These are phyloP conservation scores for Phialophora macrospora DNA, from an alignment of 2,329 filamentous ascomycete genomes.

Conservation along the genomic window DNA sequence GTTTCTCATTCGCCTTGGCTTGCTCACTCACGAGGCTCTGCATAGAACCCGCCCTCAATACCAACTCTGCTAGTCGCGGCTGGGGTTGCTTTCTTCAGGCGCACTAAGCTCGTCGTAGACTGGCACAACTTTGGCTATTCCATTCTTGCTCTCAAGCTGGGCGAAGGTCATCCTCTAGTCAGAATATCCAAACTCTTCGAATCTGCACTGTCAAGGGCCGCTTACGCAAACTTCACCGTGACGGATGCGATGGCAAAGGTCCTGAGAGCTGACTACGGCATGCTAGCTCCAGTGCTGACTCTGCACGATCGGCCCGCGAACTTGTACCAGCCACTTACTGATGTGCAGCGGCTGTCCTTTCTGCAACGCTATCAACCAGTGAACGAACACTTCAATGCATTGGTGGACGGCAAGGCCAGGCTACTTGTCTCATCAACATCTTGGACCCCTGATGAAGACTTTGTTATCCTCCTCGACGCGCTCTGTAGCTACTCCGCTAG, in stretches of 20 bases:
- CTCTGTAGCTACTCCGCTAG: slow-evolving; percentile 72
- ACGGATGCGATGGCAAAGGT: slow-evolving; percentile 85
- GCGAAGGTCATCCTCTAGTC: slow-evolving; percentile 73
- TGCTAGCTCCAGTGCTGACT: slow-evolving; percentile 69
- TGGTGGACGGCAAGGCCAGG: slow-evolving; percentile 63
- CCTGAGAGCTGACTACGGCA: slow-evolving; percentile 68
- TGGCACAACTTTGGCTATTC: slow-evolving; percentile 99
- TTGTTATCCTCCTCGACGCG: slow-evolving; percentile 82
- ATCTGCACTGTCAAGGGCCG: slow-evolving; percentile 68
- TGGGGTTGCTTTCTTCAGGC: slow-evolving; percentile 73
- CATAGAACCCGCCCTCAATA: slow-evolving; percentile 89
- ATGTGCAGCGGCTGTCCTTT: slow-evolving; percentile 60
- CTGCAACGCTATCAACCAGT: slow-evolving; percentile 71
- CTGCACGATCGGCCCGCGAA: slow-evolving; percentile 85
- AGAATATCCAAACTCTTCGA: slow-evolving; percentile 79
- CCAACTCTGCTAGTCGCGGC: slow-evolving; percentile 81
- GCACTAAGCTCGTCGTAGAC: slow-evolving; percentile 84
- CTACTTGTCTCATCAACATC: slow-evolving; percentile 92
- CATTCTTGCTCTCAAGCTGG: slow-evolving; percentile 74
- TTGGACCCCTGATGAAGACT: slow-evolving; percentile 97
- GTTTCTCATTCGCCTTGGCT: not conserved
- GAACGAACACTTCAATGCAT: slow-evolving; percentile 60
- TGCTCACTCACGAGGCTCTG: slow-evolving; percentile 30
- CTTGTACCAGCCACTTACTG: slow-evolving; percentile 74
- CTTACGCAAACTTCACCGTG: slow-evolving; percentile 80